Evolutionary conservation across 1,139 yeast species (phyloP).

Genomic region (Oligophagozyma castellii): DNA sequence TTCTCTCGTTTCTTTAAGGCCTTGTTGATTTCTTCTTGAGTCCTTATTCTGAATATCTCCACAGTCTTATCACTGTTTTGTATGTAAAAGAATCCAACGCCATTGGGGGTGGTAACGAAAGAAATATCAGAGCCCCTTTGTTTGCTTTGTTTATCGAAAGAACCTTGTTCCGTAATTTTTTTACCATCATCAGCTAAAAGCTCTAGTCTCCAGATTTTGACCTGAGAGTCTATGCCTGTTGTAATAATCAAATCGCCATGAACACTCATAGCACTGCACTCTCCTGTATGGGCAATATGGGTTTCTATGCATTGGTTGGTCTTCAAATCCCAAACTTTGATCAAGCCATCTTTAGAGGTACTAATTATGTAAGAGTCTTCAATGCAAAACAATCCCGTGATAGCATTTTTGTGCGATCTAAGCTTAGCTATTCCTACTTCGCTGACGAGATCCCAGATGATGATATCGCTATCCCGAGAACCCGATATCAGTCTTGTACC

Average conservation of each 20-base stretch:
- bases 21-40: constrained; percentile 65
- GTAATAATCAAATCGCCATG: constrained; percentile 39
- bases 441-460: constrained; percentile 89
- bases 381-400: constrained; percentile 55
- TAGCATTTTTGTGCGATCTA: constrained; percentile 80
- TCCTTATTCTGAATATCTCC: constrained; percentile 71
- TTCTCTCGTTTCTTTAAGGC: constrained; percentile 70
- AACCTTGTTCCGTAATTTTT: constrained; percentile 50
- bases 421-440: constrained; percentile 81
- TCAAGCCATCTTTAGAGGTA: constrained; percentile 76
- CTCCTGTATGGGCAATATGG: constrained; percentile 85
- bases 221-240: constrained; percentile 67
- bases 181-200: constrained; percentile 36
- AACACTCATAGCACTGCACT: constrained; percentile 75
- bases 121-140: constrained; percentile 54
- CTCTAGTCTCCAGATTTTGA: constrained; percentile 69
- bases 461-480: constrained; percentile 67
- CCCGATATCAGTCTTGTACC: constrained; percentile 86
- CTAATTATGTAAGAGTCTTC: constrained; percentile 61
- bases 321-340: constrained; percentile 86
- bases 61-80: constrained; percentile 71
- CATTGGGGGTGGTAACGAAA: constrained; percentile 33
- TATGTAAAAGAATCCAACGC: constrained; percentile 42
- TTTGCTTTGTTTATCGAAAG: constrained; percentile 64
- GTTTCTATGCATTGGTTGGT: constrained; percentile 88